Evolutionary conservation across 805 yeast species (phyloP).

Genomic region (Candida argentea): DNA sequence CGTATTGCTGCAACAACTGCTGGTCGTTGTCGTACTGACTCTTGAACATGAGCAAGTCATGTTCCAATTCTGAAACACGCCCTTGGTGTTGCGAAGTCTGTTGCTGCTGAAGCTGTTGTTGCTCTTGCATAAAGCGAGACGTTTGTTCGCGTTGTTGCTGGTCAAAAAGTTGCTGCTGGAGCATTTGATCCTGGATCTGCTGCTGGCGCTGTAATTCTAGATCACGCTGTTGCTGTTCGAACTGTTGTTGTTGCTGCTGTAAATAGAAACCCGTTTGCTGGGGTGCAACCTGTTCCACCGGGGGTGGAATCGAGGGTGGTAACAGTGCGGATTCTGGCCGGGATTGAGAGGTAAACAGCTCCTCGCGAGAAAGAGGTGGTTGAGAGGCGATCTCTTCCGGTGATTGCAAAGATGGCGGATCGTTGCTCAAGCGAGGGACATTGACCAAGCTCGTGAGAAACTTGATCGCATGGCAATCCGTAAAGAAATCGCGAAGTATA

Average conservation of each 20-base stretch:
- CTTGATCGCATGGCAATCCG: slow-evolving; percentile 80
- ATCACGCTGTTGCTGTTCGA: slow-evolving; percentile 48
- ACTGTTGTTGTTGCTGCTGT: slow-evolving; percentile 46
- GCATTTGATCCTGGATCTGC: slow-evolving; percentile 58
- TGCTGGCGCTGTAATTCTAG: slow-evolving; percentile 54
- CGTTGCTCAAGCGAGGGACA: slow-evolving; percentile 55
- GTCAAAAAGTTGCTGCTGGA: slow-evolving; percentile 65
- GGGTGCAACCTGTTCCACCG: slow-evolving; percentile 24
- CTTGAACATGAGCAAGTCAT: slow-evolving; percentile 62
- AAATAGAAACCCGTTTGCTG: slow-evolving; percentile 46
- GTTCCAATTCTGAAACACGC: slow-evolving; percentile 69
- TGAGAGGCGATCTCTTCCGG: slow-evolving; percentile 33
- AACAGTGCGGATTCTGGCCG: slow-evolving; percentile 19
- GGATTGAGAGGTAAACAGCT: slow-evolving; percentile 36
- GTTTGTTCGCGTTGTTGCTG: slow-evolving; percentile 65
- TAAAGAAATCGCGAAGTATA: slow-evolving; percentile 69
- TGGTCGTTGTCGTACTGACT: slow-evolving; percentile 85
- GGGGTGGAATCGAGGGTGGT: slow-evolving; percentile 30
- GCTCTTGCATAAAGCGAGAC: slow-evolving; percentile 59
- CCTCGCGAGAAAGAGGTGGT: slow-evolving; percentile 21
- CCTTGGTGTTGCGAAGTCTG: slow-evolving; percentile 68
- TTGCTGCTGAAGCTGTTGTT: slow-evolving; percentile 54
- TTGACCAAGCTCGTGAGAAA: slow-evolving; percentile 73
- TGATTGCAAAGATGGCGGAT: slow-evolving; percentile 48
- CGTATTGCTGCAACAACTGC: slow-evolving; percentile 75